A percentile compares a stretch with the other conserved stretches of the same genome.
These are phyloP conservation scores for Salvia hispanica DNA, from an alignment of 257 asterid species.

Conservation along the genomic window DNA sequence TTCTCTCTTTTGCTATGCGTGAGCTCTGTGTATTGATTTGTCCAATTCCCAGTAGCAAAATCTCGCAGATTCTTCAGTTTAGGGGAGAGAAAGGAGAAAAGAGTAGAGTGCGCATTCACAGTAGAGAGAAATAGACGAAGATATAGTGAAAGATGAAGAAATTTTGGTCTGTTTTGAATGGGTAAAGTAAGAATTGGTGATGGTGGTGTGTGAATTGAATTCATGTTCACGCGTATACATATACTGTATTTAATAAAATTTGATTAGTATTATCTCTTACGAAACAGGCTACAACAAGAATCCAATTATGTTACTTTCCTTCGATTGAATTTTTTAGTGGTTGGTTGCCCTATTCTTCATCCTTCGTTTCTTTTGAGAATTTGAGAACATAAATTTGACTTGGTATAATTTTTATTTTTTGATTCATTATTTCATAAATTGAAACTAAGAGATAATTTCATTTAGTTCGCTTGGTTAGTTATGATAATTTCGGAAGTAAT, in stretches of 20 bases:
- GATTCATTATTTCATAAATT: too few relatives aligned
- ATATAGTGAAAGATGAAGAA: slow-evolving; percentile 11
- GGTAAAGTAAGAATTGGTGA: slow-evolving; percentile 39
- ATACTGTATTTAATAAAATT: not conserved
- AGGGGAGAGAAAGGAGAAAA: not conserved
- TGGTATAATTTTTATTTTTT: too few relatives aligned
- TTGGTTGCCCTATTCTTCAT: too few relatives aligned
- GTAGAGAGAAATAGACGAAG: slow-evolving; percentile 14
- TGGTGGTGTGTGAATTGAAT: slow-evolving; percentile 26
- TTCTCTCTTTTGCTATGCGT: slow-evolving; percentile 8
- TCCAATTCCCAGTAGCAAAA: slow-evolving; percentile 12
- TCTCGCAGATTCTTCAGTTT: slow-evolving; percentile 18
- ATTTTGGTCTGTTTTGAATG: slow-evolving; percentile 13
- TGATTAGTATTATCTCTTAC: not conserved
- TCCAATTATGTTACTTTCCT: not conserved
- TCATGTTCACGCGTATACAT: slow-evolving; percentile 21
- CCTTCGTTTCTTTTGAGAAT: too few relatives aligned
- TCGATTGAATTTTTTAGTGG: not conserved
- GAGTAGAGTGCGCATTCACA: not conserved
- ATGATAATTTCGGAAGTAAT: too few relatives aligned
- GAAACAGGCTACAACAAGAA: not conserved
- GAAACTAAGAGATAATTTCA: too few relatives aligned
- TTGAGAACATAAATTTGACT: too few relatives aligned
- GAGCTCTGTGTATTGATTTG: slow-evolving; percentile 25
- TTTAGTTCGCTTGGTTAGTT: too few relatives aligned